phyloP scores from a whole-genome alignment of 495 filamentous ascomycete genomes.

The Aspergillus sparsus region DNA sequence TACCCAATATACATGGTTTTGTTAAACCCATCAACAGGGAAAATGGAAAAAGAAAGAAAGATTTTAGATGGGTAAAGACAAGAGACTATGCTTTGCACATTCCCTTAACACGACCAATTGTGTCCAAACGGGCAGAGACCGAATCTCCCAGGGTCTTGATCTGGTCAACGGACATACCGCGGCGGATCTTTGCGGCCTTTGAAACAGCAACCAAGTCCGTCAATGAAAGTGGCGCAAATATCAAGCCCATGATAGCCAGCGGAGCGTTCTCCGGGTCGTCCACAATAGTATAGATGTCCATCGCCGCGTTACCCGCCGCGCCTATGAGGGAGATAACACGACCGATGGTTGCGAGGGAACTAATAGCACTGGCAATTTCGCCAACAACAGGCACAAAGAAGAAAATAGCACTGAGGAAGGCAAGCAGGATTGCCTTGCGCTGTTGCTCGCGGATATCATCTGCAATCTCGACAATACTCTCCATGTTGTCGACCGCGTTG shows the following conservation, averaged over 20 bases:
- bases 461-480: constrained; percentile 6
- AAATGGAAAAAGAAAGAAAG: too few species aligned
- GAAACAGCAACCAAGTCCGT: background rate
- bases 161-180: background rate
- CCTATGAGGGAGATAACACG: constrained; percentile 11
- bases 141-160: background rate
- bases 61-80: too few species aligned
- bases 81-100: background rate
- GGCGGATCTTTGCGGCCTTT: constrained; percentile 6
- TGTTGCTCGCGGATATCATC: constrained; percentile 10
- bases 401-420: constrained; percentile 13
- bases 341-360: constrained; percentile 8
- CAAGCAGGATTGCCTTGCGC: constrained; percentile 8
- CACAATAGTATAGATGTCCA: constrained; percentile 12
- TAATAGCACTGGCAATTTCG: background rate
- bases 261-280: constrained; percentile 9
- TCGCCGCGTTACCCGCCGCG: constrained; percentile 5
- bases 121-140: background rate
- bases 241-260: constrained; percentile 12
- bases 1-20: too few species aligned
- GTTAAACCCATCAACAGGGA: too few species aligned
- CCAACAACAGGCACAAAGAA: constrained; percentile 13
- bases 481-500: constrained; percentile 15
- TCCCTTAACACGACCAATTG: background rate
- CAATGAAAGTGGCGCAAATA: constrained; percentile 3